These are phyloP conservation scores for Epichloe glyceriae DNA, from an alignment of 2,329 filamentous ascomycete genomes.

Conservation along the genomic window DNA sequence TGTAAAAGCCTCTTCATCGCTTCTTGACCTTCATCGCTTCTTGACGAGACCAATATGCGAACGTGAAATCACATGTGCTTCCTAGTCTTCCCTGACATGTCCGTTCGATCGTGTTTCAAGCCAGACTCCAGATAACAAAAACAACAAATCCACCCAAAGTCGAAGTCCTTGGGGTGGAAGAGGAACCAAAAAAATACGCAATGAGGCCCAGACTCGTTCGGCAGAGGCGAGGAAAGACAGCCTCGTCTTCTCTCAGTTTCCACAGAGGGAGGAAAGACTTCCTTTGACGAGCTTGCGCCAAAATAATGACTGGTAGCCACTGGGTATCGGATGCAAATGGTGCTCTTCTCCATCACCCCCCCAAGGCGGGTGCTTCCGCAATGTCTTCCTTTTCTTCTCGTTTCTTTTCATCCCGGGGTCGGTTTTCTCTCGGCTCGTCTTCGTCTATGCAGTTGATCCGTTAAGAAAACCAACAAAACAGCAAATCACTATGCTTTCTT, in stretches of 20 bases:
- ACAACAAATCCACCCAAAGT: not conserved
- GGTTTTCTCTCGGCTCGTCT: not conserved
- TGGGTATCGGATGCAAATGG: slow-evolving; percentile 1
- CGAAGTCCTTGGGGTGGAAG: not conserved
- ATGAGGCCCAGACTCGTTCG: not conserved
- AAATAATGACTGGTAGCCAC: not conserved
- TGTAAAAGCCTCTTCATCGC: too few species aligned
- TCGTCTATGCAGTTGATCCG: not conserved
- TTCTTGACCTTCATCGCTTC: too few species aligned
- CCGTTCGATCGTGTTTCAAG: too few species aligned
- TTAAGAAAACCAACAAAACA: not conserved
- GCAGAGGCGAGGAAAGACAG: not conserved
- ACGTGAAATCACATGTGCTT: too few species aligned
- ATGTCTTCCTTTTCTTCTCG: not conserved
- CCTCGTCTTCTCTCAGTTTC: not conserved
- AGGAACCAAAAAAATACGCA: not conserved
- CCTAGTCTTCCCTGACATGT: too few species aligned
- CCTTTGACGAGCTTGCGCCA: not conserved
- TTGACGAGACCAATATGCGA: too few species aligned
- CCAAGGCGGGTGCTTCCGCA: not conserved
- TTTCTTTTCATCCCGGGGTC: not conserved
- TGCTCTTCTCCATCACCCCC: not conserved
- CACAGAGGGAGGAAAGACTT: not conserved
- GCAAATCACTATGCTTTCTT: not conserved
- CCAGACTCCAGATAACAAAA: not conserved